Percentiles rank a stretch among this genome's conserved stretches.
phyloP scores from a whole-genome alignment of 306 rosid species.

The Gastrolobium bilobum region DNA sequence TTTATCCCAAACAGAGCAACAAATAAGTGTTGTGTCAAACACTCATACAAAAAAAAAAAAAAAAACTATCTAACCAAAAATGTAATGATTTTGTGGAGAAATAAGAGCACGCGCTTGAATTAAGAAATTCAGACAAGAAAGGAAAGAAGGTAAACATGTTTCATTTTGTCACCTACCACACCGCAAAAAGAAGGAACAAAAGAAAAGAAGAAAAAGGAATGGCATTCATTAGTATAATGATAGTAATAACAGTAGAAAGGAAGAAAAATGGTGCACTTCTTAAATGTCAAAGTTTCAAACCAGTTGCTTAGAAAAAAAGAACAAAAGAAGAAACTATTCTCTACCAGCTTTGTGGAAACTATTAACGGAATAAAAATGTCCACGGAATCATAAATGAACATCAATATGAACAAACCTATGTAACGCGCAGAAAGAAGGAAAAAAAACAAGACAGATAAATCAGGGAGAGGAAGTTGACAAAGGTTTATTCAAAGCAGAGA shows the following conservation, averaged over 20 bases:
- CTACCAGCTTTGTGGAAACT: background rate
- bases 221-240: background rate
- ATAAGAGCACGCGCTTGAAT: conserved; percentile 8
- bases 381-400: background rate
- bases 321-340: background rate
- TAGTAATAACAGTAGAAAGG: background rate
- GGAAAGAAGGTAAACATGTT: background rate
- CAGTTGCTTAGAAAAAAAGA: background rate
- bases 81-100: background rate
- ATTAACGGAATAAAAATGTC: background rate
- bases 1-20: conserved; percentile 38
- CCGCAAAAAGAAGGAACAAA: conserved; percentile 1
- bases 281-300: conserved; percentile 21
- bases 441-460: background rate
- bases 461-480: background rate
- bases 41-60: background rate
- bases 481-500: background rate
- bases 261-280: conserved; percentile 35
- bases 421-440: background rate
- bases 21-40: background rate
- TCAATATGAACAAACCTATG: conserved; percentile 8
- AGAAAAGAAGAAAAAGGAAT: background rate
- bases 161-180: conserved; percentile 23
- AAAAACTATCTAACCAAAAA: background rate
- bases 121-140: conserved; percentile 22